These are phyloP conservation scores for Nothomitra cinnamomea DNA, from an alignment of 2,329 filamentous ascomycete species.

Conservation along the genomic window DNA sequence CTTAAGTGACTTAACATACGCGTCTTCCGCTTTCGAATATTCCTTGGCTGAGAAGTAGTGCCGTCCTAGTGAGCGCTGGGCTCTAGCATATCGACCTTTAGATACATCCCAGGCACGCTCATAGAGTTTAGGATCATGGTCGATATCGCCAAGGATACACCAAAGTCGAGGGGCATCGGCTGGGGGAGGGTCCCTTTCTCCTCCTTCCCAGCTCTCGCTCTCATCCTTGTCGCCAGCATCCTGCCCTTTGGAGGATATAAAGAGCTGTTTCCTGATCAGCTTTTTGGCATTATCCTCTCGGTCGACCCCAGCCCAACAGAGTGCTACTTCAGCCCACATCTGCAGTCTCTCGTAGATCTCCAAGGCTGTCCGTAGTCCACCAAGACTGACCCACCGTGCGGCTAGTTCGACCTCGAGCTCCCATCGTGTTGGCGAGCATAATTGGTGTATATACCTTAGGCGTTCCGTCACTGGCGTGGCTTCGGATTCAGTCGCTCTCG, in stretches of 20 bases:
- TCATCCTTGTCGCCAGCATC: conserved; percentile 26
- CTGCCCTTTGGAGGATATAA: conserved; percentile 38
- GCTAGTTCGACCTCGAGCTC: conserved; percentile 88
- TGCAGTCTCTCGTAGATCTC: conserved; percentile 90
- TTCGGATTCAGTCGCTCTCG: conserved; percentile 55
- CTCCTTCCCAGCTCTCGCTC: conserved; percentile 42
- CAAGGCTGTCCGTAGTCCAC: conserved; percentile 73
- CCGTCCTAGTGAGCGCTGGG: conserved; percentile 74
- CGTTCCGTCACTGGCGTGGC: conserved; percentile 62
- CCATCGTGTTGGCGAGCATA: conserved; percentile 78
- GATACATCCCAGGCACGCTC: conserved; percentile 80
- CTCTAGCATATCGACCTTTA: conserved; percentile 61
- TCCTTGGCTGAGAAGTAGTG: conserved; percentile 52
- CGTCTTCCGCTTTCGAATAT: conserved; percentile 51
- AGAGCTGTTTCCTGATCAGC: conserved; percentile 64
- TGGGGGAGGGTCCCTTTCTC: conserved; percentile 52
- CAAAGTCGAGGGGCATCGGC: conserved; percentile 74
- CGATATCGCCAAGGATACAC: conserved; percentile 86
- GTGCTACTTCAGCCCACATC: conserved; percentile 86
- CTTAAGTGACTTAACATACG: conserved; percentile 60
- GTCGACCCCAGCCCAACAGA: conserved; percentile 69
- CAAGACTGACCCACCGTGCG: conserved; percentile 77
- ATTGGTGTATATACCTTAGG: conserved; percentile 65
- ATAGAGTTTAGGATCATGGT: conserved; percentile 58
- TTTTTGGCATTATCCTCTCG: conserved; percentile 67